Evolutionary conservation across 2,329 filamentous ascomycete genomes (phyloP).

Genomic region (Trichoderma sp.): DNA sequence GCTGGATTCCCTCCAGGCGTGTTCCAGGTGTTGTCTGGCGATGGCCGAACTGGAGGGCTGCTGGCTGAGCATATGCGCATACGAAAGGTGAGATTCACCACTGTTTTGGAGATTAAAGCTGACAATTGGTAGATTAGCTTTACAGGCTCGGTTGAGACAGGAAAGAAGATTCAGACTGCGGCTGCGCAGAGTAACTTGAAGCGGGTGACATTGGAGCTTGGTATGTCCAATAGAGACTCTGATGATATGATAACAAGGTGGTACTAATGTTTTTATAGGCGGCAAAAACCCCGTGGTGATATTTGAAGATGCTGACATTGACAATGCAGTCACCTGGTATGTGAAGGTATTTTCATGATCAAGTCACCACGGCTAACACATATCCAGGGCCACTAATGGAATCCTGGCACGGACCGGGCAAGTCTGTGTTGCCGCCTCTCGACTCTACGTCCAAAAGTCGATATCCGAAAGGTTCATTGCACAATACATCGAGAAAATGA

Average conservation of each 20-base stretch:
- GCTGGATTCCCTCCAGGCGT: slow-evolving; percentile 8
- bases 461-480: slow-evolving; percentile 7
- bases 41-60: background rate
- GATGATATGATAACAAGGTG: accelerated
- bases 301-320: slow-evolving; percentile 12
- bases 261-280: background rate
- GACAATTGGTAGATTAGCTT: slow-evolving; percentile 47
- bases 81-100: background rate
- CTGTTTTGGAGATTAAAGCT: background rate
- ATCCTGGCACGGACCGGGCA: slow-evolving; percentile 61
- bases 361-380: slow-evolving; percentile 24
- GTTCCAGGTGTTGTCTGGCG: background rate
- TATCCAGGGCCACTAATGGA: slow-evolving; percentile 41
- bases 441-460: slow-evolving; percentile 57
- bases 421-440: slow-evolving; percentile 62
- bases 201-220: slow-evolving; percentile 67
- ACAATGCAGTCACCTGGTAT: slow-evolving; percentile 9
- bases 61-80: slow-evolving; percentile 14
- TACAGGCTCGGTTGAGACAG: slow-evolving; percentile 73
- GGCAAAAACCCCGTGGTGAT: background rate
- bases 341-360: background rate
- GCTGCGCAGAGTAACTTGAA: slow-evolving; percentile 67
- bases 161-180: slow-evolving; percentile 72
- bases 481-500: background rate
- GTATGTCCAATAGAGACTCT: slow-evolving; percentile 57